These are phyloP conservation scores for Colletotrichum camelliae DNA, from an alignment of 2,329 filamentous ascomycete genomes.

Conservation along the genomic window DNA sequence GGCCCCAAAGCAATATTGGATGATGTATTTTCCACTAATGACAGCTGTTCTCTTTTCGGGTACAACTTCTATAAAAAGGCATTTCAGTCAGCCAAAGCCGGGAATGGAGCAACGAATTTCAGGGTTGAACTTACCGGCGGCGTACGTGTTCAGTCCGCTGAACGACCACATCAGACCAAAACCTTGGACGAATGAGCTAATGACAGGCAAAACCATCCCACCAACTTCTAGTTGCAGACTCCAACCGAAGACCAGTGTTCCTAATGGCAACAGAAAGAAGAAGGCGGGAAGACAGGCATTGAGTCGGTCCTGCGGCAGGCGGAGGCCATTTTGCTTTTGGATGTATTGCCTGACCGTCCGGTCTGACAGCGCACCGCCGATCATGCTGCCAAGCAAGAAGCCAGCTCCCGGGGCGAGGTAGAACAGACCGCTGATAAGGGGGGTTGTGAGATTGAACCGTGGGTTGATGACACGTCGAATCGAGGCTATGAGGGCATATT, in stretches of 20 bases:
- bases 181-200: background rate
- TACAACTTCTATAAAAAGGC: background rate
- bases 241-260: background rate
- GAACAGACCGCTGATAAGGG: background rate
- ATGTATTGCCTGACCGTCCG: background rate
- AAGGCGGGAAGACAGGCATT: background rate
- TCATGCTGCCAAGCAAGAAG: background rate
- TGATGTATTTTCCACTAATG: background rate
- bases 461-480: background rate
- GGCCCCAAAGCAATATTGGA: background rate
- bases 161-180: background rate
- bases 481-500: background rate
- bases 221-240: background rate
- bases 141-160: background rate
- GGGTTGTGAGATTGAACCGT: background rate
- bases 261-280: background rate
- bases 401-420: background rate
- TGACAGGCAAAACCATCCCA: background rate
- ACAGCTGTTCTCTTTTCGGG: background rate
- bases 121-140: background rate
- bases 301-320: background rate
- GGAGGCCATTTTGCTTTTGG: background rate
- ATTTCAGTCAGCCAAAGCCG: background rate
- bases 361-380: background rate
- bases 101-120: rapidly evolving